A percentile compares a stretch with the other conserved stretches of the same genome.
These are phyloP conservation scores for Rhizophora apiculata DNA, from an alignment of 345 rosid species.

Conservation along the genomic window DNA sequence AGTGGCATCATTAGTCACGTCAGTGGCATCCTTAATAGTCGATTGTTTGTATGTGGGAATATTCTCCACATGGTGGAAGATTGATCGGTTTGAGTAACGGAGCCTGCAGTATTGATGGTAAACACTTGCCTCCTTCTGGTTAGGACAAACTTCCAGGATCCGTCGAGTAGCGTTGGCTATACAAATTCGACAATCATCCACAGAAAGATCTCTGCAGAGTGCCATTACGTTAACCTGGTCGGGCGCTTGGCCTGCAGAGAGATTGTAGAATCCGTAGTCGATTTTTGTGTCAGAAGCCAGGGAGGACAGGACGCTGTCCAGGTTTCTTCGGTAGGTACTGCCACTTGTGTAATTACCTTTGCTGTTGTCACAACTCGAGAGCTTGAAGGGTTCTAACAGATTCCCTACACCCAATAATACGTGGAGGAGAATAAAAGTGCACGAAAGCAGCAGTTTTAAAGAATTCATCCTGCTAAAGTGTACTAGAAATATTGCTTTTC, in stretches of 20 bases:
- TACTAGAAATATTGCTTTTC: too few relatives aligned
- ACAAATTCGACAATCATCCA: neutral
- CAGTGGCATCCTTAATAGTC: neutral
- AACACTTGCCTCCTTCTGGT: slow-evolving; percentile 5
- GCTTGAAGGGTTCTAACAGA: neutral
- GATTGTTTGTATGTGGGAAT: rapidly evolving
- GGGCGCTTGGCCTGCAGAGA: slow-evolving; percentile 27
- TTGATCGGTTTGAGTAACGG: slow-evolving; percentile 8
- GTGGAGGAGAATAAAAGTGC: neutral
- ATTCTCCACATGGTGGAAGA: neutral
- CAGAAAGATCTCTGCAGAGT: slow-evolving; percentile 12
- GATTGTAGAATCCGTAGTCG: slow-evolving; percentile 37
- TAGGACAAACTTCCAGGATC: slow-evolving; percentile 5
- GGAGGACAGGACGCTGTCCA: slow-evolving; percentile 33
- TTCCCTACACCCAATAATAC: neutral
- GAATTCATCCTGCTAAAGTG: too few relatives aligned
- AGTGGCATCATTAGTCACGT: neutral
- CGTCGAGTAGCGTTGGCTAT: neutral
- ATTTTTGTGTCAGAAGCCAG: slow-evolving; percentile 30
- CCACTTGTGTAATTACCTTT: slow-evolving; percentile 31
- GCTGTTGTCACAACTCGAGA: neutral
- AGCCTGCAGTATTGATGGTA: neutral
- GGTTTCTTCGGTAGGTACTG: slow-evolving; percentile 42
- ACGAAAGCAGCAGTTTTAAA: neutral
- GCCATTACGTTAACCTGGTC: slow-evolving; percentile 20